Evolutionary conservation across 371 early-diverging fungal species (phyloP).

Genomic region (Rhizomucor miehei): DNA sequence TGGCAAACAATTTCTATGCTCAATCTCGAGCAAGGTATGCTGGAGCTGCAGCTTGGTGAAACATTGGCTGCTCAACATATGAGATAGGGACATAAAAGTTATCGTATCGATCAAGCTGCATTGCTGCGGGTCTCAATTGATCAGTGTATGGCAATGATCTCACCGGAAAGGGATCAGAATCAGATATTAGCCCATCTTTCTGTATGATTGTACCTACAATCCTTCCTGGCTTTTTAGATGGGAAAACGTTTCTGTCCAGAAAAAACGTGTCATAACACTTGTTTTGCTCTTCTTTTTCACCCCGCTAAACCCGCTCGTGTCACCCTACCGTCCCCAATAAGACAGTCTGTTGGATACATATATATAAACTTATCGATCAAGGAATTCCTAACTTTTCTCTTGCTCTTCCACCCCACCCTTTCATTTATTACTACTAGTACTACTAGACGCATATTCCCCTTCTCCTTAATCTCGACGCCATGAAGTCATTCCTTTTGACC

Average conservation of each 20-base stretch:
- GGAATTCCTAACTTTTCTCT: too few species aligned
- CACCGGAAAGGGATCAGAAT: not conserved
- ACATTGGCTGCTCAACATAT: not conserved
- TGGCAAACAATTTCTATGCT: constrained; percentile 30
- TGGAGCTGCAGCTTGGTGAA: not conserved
- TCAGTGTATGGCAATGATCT: not conserved
- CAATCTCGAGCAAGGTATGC: constrained; percentile 30
- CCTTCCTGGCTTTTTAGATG: not conserved
- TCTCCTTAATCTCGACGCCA: constrained; percentile 1
- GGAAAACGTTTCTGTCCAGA: constrained; percentile 11
- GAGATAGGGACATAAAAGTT: constrained; percentile 8
- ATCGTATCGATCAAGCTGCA: constrained; percentile 14
- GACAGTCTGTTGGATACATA: too few species aligned
- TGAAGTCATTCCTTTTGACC: constrained; percentile 20
- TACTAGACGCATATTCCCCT: not conserved
- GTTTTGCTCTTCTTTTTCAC: constrained; percentile 10
- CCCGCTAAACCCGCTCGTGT: constrained; percentile 10
- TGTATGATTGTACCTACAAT: not conserved
- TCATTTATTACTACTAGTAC: not conserved
- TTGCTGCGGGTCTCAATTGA: not conserved
- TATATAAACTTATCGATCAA: too few species aligned
- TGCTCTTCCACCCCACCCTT: not conserved
- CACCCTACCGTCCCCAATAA: constrained; percentile 1
- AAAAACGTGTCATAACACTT: constrained; percentile 11
- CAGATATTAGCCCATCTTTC: too few species aligned